Base-by-base conservation (phyloP, 768 basidiomycete species). In the Boletus tomentosulus region DNA sequence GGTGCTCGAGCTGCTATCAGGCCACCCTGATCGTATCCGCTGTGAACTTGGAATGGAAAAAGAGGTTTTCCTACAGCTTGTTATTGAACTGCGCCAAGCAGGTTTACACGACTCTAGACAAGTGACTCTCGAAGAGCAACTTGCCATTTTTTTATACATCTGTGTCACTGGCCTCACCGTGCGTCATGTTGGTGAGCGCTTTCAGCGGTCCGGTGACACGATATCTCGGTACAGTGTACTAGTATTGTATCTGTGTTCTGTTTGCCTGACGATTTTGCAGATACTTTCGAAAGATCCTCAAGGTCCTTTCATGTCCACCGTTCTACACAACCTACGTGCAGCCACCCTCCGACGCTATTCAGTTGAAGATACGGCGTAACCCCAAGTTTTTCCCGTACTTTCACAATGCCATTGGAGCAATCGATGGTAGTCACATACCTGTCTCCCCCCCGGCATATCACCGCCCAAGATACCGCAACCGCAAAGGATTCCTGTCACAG, bases 341-440 rank as follows among this genome's bases (percentile, higher is more conserved):
- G 15, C 50, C 65, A n/a, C 65, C 63, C 16, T 42, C 48, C 9
- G 19, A 54, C 11, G 27, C 38, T 9, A 58, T 64, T 13, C 12
- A 25, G 2, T 24, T 42, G 4, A 48, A 58, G 24, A 70, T 73
- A 22, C 45, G 22, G 2, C 19, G 37, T 4, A 65, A 71, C 45
- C 60, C 65, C 1, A 72, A 72, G 43, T 63, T 66, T 27, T 70
- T 44, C 35, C 71, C 67, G 0, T 75, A 60, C 51, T 72, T 75
- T 53, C 51, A 60, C 16, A 56, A 70, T 50, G 65, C 65, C 15
- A 55, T 75, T 33, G 66, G 71, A 39, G 71, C 70, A 7, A 59
- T 75, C 13, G 45, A 42, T 52, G 50, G 48, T 6, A 42, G 25
- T 19, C 39, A 53, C 33, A 46, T 55, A 11, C 35, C 38, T 24